Base-by-base conservation (phyloP, 2,329 filamentous ascomycete genomes). In the Penicillium fuscoglaucum region DNA sequence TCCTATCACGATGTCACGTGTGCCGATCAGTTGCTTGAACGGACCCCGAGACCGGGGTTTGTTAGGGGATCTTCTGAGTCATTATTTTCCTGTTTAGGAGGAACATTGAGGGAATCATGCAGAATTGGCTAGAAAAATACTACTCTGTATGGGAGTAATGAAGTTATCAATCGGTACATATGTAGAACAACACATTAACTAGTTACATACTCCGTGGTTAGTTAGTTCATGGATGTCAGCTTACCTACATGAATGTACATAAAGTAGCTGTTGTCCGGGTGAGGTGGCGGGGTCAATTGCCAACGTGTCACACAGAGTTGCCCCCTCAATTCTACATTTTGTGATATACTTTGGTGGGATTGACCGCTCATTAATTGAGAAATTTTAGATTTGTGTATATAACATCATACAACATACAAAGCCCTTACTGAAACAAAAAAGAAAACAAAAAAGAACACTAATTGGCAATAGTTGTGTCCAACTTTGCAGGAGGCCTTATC, bases 1-100 rank as follows among this genome's bases (percentile, higher is more conserved):
- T 45, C n/a, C 28, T 13, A 41, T 52, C 41, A 13, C 17, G 39
- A 44, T 31, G 59, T 63, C 61, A 63, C 52, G 61, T 58, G 60
- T 46, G 60, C 10, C 40, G 41, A 52, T 52, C 46, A 43, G 54
- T 62, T 52, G 47, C 53, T 59, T n/a, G 29, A 57, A 28, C 35
- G 48, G 35, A 57, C 13, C 46, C 55, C 55, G 55, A 58, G 29
- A 54, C 51, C 51, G 50, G 55, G 55, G 13, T 24, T 29, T 7
- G 4, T 37, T 28, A 10, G 10, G 12, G 44, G 31, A 5, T 35
- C 26, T 31, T 29, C 21, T 33, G 53, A 43, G 39, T 37, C 46
- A 43, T 35, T 52, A 10, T 39, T 39, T 19, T 29, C 33, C 26
- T 35, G 21, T 17, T 8, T 9, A 12, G 12, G 19, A 13, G 37